Evolutionary conservation across 2,329 filamentous ascomycete species (phyloP).

Genomic region (Neospermospora avenae): DNA sequence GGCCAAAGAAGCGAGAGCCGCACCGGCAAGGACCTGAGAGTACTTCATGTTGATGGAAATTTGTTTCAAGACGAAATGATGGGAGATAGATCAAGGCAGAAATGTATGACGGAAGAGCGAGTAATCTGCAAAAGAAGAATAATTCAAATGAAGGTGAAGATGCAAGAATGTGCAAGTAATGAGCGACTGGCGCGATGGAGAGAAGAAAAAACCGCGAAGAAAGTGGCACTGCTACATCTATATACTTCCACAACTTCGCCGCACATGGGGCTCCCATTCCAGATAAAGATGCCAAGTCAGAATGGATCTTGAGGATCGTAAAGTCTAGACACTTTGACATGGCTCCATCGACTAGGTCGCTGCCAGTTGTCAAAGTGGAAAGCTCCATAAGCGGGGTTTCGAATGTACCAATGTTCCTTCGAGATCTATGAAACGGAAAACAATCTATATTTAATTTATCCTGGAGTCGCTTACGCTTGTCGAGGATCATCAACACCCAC

Average conservation of each 20-base stretch:
- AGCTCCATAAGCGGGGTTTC: background rate
- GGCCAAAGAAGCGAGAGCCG: constrained; percentile 23
- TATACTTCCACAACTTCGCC: background rate
- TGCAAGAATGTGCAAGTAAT: constrained; percentile 14
- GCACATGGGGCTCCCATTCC: background rate
- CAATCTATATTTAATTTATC: constrained; percentile 6
- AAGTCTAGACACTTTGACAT: background rate
- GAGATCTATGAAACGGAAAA: constrained; percentile 2
- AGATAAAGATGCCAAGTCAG: background rate
- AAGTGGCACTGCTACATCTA: background rate
- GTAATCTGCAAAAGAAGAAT: constrained; percentile 3
- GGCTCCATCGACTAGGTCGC: background rate
- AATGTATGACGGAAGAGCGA: background rate
- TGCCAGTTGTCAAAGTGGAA: background rate
- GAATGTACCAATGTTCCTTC: background rate
- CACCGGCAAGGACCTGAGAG: constrained; percentile 19
- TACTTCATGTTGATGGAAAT: constrained; percentile 26
- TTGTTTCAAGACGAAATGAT: background rate
- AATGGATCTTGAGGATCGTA: background rate
- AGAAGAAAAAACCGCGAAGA: background rate
- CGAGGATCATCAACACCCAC: background rate
- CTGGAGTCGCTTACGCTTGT: background rate
- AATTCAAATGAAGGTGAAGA: constrained; percentile 16
- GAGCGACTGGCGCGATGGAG: constrained; percentile 21
- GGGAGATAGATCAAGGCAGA: background rate